Evolutionary conservation across 2,329 filamentous ascomycete genomes (phyloP), one percentile per base, ranked within the genome.

Genomic region (Colletotrichum abscissum): DNA sequence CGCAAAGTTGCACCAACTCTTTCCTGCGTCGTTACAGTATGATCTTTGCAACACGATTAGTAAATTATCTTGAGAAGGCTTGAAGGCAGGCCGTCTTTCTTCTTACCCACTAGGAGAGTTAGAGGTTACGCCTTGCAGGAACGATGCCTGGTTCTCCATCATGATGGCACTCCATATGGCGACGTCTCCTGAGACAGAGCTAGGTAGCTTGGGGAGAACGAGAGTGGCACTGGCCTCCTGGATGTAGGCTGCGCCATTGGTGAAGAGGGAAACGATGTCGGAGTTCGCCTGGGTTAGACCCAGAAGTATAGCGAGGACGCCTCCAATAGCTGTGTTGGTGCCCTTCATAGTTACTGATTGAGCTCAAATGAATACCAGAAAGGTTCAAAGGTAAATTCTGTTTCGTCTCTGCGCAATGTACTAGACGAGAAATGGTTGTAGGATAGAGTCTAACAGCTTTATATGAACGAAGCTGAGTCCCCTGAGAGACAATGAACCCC

Each of bases 301-400:
- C 70, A 80, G 80, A 26, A 84, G 84, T 42, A 83, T 82, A 16
- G 83, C 42, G 19, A 49, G 5, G 19, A 49, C 19, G 19, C 42
- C 19, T 3, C 42, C 42, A 19, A 49, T 8, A 19, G 42, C 42
- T 49, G 1, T 49, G 19, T 8, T 28, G 6, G 19, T 2, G n/a
- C 42, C 42, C 19, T 49, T 49, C 42, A 49, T 49, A 7, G 11
- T 49, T 6, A 8, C 7, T 9, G 3, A 3, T 9, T 49, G 42
- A 49, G 42, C 42, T 49, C 8, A 4, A 2, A n/a, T n/a, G 5
- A 46, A 19, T n/a, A 9, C 6, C 7, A n/a, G 4, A 6, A 46
- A 46, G 7, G 19, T n/a, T 49, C 7, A 3, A 49, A n/a, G 2
- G 42, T 19, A 11, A 11, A n/a, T n/a, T 2, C 19, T n/a, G 7